Evolutionary conservation across 352 stramenopile species (phyloP), one percentile per base, ranked within the genome.

Genomic region (Pythium dissimile): DNA sequence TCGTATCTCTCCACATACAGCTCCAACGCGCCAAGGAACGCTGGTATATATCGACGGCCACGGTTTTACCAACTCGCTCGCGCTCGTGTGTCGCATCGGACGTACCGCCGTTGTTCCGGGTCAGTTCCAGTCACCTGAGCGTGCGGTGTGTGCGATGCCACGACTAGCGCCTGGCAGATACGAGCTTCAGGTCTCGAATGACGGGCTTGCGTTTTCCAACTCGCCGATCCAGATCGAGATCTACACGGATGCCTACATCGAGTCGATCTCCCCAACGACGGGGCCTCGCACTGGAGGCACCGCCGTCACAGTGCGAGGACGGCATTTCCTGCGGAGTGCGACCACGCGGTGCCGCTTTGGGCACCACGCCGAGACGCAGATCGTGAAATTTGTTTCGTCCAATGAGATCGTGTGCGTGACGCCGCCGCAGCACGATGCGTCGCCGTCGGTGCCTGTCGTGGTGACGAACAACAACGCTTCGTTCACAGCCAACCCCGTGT

Each of bases 61-160:
- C 10, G 72, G 86, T 9, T 97, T 99, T 46, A 48, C 66, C 1
- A 85, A 93, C 42, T 81, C 77, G 6, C 39, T 79, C 43, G 68
- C 80, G 10, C 63, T 98, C 11, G 62, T 67, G 41, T 98, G 91
- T 63, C 75, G 72, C n/a, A 96, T 98, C 69, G 93, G 90, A 30
- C 51, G 61, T 0, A 66, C 59, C 16, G 45, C 78, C 2, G 18
- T 64, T 48, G 66, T 88, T 4, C 32, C 53, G 15, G 87, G 67
- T 15, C 65, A 67, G 12, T 96, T 77, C 42, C 59, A 87, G 20
- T 86, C 73, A 3, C 10, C 67, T 4, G 41, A 64, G 13, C 54
- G 76, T 18, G 54, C 96, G 1, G 28, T 74, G n/a, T 97, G 91
- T 46, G 41, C 54, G 21, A 55, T 84, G 3, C 89, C 87, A 11